Base-by-base conservation (phyloP, 257 asterid species). In the Prunella vulgaris region DNA sequence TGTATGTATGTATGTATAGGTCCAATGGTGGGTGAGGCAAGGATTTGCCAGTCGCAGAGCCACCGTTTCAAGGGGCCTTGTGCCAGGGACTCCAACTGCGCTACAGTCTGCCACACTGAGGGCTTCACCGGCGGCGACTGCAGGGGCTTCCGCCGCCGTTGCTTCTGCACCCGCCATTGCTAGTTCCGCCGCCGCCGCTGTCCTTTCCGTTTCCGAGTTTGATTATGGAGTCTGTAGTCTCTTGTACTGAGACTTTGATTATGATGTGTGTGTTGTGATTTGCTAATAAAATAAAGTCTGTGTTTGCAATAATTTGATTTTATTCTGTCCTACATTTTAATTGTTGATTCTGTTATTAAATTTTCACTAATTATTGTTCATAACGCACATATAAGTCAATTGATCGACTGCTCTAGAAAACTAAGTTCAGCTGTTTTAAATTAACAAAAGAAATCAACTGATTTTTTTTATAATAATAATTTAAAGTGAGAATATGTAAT, bases 81-180 rank as follows among this genome's bases (percentile, higher is more conserved):
- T 61, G 5, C 25, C 12, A 76, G 89, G 7, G 20, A 21, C 10
- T 69, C 59, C 57, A 84, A 86, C 79, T 86, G 92, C 69, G 81
- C 35, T 5, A 21, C 77, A 0, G 83, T 86, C 18, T 86, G 92
- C 61, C 46, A 66, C 66, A 59, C 66, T 0, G 89, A 84, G 76
- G 86, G 89, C 42, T 86, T 84, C n/a, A 0, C 79, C 32, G 79
- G 75, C 18, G 92, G 92, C 9, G 4, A 68, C 3, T 85, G 91
- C 78, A 61, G 20, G 17, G 87, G 91, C 8, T 4, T 85, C 10
- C 87, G 85, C 37, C 87, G 84, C 72, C 91, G 87, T 25, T 83
- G 88, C 72, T 79, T 80, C 69, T 85, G 88, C 72, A 75, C 61
- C 54, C 74, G 27, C 28, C 82, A 65, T 17, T 85, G 91, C 46